These are phyloP conservation scores for Ceratocystiopsis minuta DNA, from an alignment of 2,329 filamentous ascomycete species.

Conservation along the genomic window DNA sequence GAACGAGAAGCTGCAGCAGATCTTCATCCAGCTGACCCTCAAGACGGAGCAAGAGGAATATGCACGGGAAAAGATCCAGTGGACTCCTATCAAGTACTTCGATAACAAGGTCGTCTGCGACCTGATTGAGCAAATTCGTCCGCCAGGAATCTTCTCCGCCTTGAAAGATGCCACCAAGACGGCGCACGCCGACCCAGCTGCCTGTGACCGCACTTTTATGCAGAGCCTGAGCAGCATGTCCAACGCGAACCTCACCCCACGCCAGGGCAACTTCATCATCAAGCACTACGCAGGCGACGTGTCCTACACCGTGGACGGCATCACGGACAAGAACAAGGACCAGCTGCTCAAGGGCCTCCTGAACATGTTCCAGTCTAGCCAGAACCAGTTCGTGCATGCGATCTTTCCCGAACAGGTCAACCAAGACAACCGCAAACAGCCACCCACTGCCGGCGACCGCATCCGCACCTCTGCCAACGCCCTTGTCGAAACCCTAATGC, in stretches of 20 bases:
- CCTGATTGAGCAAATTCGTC: slow-evolving; percentile 78
- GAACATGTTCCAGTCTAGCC: slow-evolving; percentile 66
- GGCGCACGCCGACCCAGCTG: slow-evolving; percentile 86
- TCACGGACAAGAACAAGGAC: slow-evolving; percentile 99
- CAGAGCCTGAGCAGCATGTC: slow-evolving; percentile 80
- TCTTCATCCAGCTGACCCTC: slow-evolving; percentile 93
- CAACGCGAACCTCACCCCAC: slow-evolving; percentile 76
- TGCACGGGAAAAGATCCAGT: slow-evolving; percentile 85
- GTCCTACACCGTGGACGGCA: slow-evolving; percentile 81
- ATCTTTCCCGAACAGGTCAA: slow-evolving; percentile 89
- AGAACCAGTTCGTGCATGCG: slow-evolving; percentile 70
- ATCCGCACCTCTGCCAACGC: slow-evolving; percentile 92
- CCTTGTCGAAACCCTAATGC: slow-evolving; percentile 87
- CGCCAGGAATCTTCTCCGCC: slow-evolving; percentile 83
- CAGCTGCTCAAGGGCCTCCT: slow-evolving; percentile 86
- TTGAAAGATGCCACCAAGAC: slow-evolving; percentile 97
- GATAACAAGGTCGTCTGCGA: slow-evolving; percentile 99
- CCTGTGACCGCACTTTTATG: slow-evolving; percentile 91
- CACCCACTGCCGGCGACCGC: slow-evolving; percentile 88
- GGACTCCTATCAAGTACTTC: slow-evolving; percentile 98
- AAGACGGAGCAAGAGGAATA: slow-evolving; percentile 98
- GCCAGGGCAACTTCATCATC: slow-evolving; percentile 93
- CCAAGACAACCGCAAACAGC: slow-evolving; percentile 84
- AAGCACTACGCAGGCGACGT: slow-evolving; percentile 99
- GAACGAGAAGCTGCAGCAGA: slow-evolving; percentile 97